These are phyloP conservation scores for Heteromeles arbutifolia DNA, from an alignment of 306 rosid genomes.

Conservation along the genomic window DNA sequence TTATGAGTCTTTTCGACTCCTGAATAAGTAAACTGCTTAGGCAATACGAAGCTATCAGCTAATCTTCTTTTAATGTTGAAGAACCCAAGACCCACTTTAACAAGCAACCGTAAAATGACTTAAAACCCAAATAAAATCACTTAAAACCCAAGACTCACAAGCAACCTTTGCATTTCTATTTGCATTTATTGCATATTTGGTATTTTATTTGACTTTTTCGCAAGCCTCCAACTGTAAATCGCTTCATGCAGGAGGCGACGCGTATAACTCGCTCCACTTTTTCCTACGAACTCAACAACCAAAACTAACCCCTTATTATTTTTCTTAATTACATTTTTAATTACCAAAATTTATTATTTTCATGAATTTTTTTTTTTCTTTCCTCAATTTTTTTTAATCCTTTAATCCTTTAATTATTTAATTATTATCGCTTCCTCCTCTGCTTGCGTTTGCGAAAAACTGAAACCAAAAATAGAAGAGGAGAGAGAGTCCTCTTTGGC, in stretches of 20 bases:
- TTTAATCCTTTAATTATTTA: neutral
- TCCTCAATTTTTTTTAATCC: neutral
- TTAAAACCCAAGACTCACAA: too few species aligned
- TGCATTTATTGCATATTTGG: neutral
- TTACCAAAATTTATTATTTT: neutral
- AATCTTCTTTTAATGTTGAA: too few species aligned
- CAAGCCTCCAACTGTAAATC: neutral
- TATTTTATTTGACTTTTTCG: neutral
- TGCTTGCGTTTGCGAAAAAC: slow-evolving; percentile 26
- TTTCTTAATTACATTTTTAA: neutral
- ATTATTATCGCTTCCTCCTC: neutral
- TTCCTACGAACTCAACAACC: neutral
- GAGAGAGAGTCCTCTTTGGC: slow-evolving; percentile 20
- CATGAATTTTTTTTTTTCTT: neutral
- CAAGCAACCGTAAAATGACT: neutral
- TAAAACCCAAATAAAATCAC: neutral
- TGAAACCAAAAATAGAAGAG: slow-evolving; percentile 22
- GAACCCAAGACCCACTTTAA: too few species aligned
- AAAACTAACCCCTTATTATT: neutral
- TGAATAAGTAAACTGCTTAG: rapidly evolving
- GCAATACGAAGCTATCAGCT: rapidly evolving
- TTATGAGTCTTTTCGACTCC: rapidly evolving
- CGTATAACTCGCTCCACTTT: neutral
- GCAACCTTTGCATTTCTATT: neutral
- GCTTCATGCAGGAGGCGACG: neutral